Evolutionary conservation across 1,284 basidiomycete genomes (phyloP), one percentile per base, ranked within the genome.

Genomic region (Moniliella sp.): DNA sequence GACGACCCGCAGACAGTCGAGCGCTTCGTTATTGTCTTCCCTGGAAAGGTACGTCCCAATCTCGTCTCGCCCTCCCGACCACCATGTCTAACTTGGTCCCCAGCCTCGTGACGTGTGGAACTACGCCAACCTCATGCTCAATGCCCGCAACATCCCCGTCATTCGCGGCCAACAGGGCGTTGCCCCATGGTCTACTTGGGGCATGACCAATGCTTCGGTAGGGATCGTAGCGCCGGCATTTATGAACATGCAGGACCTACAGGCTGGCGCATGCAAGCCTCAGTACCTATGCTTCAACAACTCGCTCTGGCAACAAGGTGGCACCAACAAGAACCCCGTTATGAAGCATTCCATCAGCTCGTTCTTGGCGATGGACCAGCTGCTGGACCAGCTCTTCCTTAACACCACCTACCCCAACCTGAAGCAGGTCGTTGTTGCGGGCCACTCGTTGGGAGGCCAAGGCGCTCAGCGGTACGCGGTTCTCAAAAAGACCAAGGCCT

Each of bases 391-490:
- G 40, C 31, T 55, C 12, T 49, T 51, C 32, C 34, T 42, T n/a
- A 39, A 43, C 12, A 40, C 33, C 12, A 31, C 41, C 25, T 57
- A 36, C 15, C 50, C 54, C 4, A 39, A 39, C 9, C 37, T 57
- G 12, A 56, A 56, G 15, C 44, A 49, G 26, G 39, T 57, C 14
- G 50, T 56, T 8, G 21, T 57, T 8, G 52, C 40, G 10, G 54
- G 54, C 4, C 52, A 56, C 27, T 57, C 54, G 13, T 47, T 57
- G 44, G 54, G 54, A 13, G 54, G 40, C 2, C 51, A 55, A 19
- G 45, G 48, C 1, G 30, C 43, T 2, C 36, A 45, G 32, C 35
- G 51, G 8, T 57, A 55, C 27, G 40, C 52, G 0, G n/a, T 51
- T 16, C 27, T 51, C 8, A 49, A 49, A 23, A 48, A 49, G 35